Base-by-base conservation (phyloP, 2,329 filamentous ascomycete genomes). In the Pezicula radicicola region DNA sequence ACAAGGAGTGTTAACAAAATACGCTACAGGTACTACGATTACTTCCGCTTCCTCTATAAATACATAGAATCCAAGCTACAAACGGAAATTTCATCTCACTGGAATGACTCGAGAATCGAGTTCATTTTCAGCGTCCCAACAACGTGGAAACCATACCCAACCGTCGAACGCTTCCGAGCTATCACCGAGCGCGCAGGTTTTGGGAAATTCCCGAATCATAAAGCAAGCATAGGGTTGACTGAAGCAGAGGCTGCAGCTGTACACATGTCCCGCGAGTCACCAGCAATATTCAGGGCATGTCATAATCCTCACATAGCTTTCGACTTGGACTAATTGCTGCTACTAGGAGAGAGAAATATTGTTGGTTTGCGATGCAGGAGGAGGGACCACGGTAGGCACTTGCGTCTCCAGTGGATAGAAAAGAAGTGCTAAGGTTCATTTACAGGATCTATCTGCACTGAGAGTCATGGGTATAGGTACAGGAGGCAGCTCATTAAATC, bases 181-280 rank as follows among this genome's bases (percentile, higher is more conserved):
- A 59, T 68, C 2, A 63, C 71, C 3, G 51, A 63, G 48, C 44
- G 48, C 1, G 67, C 66, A 3, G 66, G 70, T 13, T 66, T 67
- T 53, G 58, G 59, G 12, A 50, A 41, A 15, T 60, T 59, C 45
- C 52, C 55, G 0, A 58, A 63, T 27, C 75, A 79, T 59, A 63
- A 54, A 2, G 68, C 71, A 4, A 63, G 54, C 0, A 75, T 79
- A 46, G 75, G 74, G 0, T 63, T 80, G 15, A 80, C 77, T 0
- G 77, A 80, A 61, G 77, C 77, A 1, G 77, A 80, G 58, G 77
- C 77, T 5, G 76, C 77, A 2, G 77, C 77, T 25, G 75, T 80
- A 1, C 73, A 77, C 60, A 71, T 73, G 0, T 72, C 73, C 4
- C 65, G 64, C 28, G 62, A 70, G 33, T 74, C 50, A 37, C 54